Base-by-base conservation (phyloP, 2,329 filamentous ascomycete genomes). In the Berkeleyomyces rouxiae region DNA sequence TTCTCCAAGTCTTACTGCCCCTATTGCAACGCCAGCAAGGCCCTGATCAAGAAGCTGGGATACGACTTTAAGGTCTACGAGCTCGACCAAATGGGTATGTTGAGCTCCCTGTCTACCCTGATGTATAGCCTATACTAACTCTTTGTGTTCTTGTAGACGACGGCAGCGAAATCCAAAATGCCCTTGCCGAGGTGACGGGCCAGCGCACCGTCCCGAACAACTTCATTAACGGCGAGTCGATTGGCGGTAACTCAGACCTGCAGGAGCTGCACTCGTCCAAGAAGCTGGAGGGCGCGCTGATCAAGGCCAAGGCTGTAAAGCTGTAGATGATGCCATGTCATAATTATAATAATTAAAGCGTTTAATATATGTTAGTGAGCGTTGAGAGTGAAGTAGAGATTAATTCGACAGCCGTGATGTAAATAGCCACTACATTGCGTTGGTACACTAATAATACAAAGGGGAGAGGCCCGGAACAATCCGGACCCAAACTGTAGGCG, bases 1-100 rank as follows among this genome's bases (percentile, higher is more conserved):
- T 99, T 99, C 82, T 91, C 87, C 76, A 99, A 99, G 79, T 89
- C 86, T 13, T 96, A 90, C 78, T 99, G 93, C 82, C 90, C 91
- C 10, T 95, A 95, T 82, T 97, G 92, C 81, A 80, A 76, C 64
- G 79, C 84, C 65, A 84, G 86, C 68, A 97, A 97, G 84, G 71
- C 79, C 63, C 79, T 89, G 59, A 78, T 99, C 69, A 82, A 79
- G 70, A 78, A 83, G 64, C 69, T 84, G 64, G 83, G 84, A 67
- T 88, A 88, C 66, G 87, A 90, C 69, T 91, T 82, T 74, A 83
- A 81, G 70, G 72, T 81, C 63, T 77, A 93, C 64, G 93, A 99
- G 80, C 79, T 99, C 66, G 91, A 99, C 76, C 77, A 91, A 77
- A 80, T 88, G 68, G 78, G 88, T 93, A 78, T 62, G 86, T 83